A percentile compares a stretch with the other conserved stretches of the same genome.
Evolutionary conservation across 2,329 filamentous ascomycete genomes (phyloP).

Genomic region (Sporothrix pseudoabietina): DNA sequence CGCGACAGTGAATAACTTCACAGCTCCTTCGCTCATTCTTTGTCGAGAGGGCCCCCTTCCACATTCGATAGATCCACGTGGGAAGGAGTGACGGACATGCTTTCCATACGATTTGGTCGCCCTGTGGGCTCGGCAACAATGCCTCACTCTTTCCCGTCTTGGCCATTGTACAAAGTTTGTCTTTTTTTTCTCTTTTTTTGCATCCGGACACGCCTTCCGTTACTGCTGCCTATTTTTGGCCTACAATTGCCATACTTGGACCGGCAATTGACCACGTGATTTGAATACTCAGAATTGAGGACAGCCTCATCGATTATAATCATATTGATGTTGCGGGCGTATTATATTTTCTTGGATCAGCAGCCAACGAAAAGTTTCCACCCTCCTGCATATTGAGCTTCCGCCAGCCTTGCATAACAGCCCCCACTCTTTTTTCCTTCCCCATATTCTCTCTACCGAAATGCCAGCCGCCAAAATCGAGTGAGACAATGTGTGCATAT

Average conservation of each 20-base stretch:
- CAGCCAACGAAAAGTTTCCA: constrained; percentile 6
- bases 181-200: background rate
- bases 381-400: constrained; percentile 15
- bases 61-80: background rate
- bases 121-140: background rate
- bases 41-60: background rate
- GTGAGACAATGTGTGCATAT: background rate
- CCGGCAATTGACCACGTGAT: background rate
- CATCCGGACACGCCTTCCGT: background rate
- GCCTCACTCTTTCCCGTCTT: background rate
- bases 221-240: background rate
- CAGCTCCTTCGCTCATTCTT: background rate
- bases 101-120: background rate
- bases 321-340: background rate
- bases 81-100: background rate
- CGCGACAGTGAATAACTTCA: background rate
- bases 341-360: background rate
- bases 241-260: background rate
- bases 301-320: background rate
- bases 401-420: constrained; percentile 8
- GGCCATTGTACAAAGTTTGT: background rate
- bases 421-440: background rate
- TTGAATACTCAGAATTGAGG: background rate
- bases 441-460: background rate
- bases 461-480: background rate